Evolutionary conservation across 2,329 filamentous ascomycete species (phyloP).

Genomic region (Cordyceps javanica): DNA sequence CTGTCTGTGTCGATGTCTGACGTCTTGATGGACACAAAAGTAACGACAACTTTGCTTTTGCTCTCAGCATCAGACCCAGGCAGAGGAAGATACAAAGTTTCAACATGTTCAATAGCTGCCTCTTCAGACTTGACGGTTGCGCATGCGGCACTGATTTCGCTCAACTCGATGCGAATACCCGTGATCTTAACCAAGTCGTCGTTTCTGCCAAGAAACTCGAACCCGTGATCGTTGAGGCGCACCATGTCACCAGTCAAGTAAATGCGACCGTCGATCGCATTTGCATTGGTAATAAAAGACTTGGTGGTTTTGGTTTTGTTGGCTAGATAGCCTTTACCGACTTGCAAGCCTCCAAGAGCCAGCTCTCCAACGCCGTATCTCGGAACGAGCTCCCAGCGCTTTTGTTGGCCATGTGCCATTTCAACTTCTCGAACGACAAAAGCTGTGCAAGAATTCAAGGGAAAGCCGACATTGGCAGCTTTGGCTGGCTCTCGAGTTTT

Average conservation of each 20-base stretch:
- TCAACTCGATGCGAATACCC: conserved; percentile 21
- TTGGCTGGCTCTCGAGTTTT: conserved; percentile 17
- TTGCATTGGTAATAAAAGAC: conserved; percentile 16
- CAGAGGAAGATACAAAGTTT: conserved; percentile 27
- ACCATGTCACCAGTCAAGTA: conserved; percentile 31
- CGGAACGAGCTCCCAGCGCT: conserved; percentile 35
- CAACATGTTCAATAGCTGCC: conserved; percentile 28
- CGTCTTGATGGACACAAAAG: conserved; percentile 16
- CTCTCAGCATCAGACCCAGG: conserved; percentile 18
- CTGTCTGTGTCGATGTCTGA: neutral
- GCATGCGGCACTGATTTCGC: conserved; percentile 24
- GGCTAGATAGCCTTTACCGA: conserved; percentile 15
- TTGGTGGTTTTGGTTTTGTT: conserved; percentile 18
- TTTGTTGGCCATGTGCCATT: neutral
- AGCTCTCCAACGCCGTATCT: conserved; percentile 53
- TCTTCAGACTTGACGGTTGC: conserved; percentile 27
- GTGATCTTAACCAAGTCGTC: conserved; percentile 21
- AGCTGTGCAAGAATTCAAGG: conserved; percentile 17
- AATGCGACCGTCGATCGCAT: conserved; percentile 16
- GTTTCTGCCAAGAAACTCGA: conserved; percentile 19
- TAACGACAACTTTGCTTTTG: conserved; percentile 29
- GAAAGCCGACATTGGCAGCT: conserved; percentile 22
- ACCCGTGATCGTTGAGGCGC: conserved; percentile 18
- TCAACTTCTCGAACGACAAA: conserved; percentile 17
- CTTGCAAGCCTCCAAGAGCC: conserved; percentile 54